Evolutionary conservation across 2,329 filamentous ascomycete genomes (phyloP).

Genomic region (Pyricularia pennisetigena): DNA sequence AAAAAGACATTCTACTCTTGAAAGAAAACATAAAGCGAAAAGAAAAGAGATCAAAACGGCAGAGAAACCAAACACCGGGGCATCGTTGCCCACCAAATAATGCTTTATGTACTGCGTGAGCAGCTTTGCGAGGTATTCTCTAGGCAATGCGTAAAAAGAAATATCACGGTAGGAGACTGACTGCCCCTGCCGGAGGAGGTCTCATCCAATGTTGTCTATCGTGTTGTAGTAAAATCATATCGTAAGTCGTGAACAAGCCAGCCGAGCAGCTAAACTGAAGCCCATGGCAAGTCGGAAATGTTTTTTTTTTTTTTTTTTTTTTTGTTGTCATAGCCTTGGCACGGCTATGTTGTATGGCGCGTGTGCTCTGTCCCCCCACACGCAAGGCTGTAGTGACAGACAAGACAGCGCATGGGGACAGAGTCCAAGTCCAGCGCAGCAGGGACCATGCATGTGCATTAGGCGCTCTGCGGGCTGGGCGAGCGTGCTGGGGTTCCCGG

Average conservation of each 20-base stretch:
- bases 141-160: not conserved
- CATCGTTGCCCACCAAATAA: not conserved
- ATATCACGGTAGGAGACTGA: not conserved
- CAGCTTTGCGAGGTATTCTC: not conserved
- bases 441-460: not conserved
- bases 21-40: not conserved
- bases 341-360: not conserved
- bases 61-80: slow-evolving; percentile 3
- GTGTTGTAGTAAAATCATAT: not conserved
- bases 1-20: not conserved
- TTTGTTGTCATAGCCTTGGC: not conserved
- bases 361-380: not conserved
- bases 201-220: not conserved
- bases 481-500: slow-evolving; percentile 12
- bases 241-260: not conserved
- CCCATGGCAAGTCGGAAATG: not conserved
- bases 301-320: not conserved
- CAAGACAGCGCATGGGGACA: not conserved
- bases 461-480: not conserved
- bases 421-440: not conserved
- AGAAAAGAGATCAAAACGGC: not conserved
- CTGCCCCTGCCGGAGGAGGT: not conserved
- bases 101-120: not conserved
- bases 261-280: not conserved
- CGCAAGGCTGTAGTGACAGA: not conserved